Base-by-base conservation (phyloP, 768 basidiomycete species). In the Leccinellum luteum region DNA sequence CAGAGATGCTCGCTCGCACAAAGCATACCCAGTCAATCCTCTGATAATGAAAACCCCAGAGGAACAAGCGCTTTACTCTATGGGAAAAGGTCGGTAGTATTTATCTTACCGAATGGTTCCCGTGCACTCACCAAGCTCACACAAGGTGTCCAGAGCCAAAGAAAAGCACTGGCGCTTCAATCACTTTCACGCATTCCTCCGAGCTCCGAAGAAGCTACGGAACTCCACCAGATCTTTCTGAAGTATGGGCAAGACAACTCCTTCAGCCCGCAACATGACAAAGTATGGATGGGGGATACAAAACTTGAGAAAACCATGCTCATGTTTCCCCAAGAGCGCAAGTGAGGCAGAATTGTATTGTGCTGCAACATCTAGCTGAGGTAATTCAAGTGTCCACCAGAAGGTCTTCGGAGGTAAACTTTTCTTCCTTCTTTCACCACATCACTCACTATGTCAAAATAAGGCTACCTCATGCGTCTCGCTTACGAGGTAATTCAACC, bases 311-410 rank as follows among this genome's bases (percentile, higher is more conserved):
- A 83, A 63, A 82, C 79, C 21, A 80, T 89, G 78, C 73, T 91
- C 28, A 91, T 92, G 88, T 90, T 91, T 67, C 90, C 90, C 0
- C 90, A 92, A 73, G 89, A 90, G 67, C 80, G 89, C 65, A 92
- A 92, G 88, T 89, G 57, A 66, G 85, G 74, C 6, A 3, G 2
- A 48, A 49, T 38, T 10, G n/a, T 56, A n/a, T 34, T 23, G 3
- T 51, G 38, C 21, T 13, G 49, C 35, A 27, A 31, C 3, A 3
- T 41, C 21, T 13, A 47, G 19, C 32, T 60, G 14, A 59, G 44
- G 19, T 52, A 13, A 15, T 51, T 4, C 14, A 53, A 90, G 88
- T 61, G 79, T 92, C 4, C 91, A 93, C 67, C 85, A 87, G 56
- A 93, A 93, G 69, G 78, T 92, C 14, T 94, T 93, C 64, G 90